A percentile compares a stretch with the other conserved stretches of the same genome.
Conservation (phyloP, 768 basidiomycete species). For the Kwoniella pini region DNA sequence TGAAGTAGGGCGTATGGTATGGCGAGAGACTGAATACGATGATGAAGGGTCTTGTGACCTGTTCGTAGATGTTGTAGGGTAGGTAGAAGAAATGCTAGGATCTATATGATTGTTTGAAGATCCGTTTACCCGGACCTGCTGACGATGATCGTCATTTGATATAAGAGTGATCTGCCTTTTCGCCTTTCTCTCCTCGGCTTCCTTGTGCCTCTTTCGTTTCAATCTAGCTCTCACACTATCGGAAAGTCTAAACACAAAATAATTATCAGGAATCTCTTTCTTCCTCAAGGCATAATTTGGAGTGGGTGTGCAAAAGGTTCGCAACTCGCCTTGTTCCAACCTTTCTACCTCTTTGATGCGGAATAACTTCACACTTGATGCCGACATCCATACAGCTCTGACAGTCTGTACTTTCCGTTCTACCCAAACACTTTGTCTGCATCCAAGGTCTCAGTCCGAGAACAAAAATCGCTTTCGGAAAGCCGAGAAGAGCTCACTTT, state of each 20-base stretch:
- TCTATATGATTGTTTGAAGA: too few species aligned
- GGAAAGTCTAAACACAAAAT: conserved; percentile 1
- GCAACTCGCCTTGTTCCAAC: conserved; percentile 9
- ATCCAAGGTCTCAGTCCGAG: too few species aligned
- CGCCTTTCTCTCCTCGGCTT: not conserved
- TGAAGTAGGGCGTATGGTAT: not conserved
- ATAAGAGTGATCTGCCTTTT: not conserved
- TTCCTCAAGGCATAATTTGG: not conserved
- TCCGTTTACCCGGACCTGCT: not conserved
- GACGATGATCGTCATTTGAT: not conserved
- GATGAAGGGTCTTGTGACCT: too few species aligned
- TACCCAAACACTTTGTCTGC: conserved; percentile 15
- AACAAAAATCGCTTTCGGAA: not conserved
- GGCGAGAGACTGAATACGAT: too few species aligned
- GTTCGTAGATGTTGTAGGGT: too few species aligned
- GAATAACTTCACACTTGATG: conserved; percentile 5
- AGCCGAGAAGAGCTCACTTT: not conserved
- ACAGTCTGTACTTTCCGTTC: not conserved
- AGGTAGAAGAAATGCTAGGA: too few species aligned
- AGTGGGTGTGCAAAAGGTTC: too few species aligned
- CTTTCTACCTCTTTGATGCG: conserved; percentile 14
- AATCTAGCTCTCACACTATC: conserved; percentile 4
- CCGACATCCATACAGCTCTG: not conserved
- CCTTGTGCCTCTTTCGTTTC: not conserved
- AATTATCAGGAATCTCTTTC: not conserved